These are phyloP conservation scores for Penicillium daleae DNA, from an alignment of 495 filamentous ascomycete genomes.

Conservation along the genomic window DNA sequence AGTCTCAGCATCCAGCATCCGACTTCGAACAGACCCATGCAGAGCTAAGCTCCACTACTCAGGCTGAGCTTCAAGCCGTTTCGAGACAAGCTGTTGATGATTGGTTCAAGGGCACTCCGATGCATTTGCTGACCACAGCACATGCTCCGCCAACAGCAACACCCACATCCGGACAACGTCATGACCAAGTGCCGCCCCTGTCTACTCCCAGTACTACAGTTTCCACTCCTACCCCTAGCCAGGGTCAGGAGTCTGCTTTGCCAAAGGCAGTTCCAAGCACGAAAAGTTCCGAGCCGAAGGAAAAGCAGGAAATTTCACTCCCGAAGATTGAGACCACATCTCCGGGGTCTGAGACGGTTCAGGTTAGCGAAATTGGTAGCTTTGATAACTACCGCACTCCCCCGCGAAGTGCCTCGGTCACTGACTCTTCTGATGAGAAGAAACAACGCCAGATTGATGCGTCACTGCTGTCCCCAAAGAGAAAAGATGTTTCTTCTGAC, in stretches of 20 bases:
- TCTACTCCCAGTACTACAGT: too few species aligned
- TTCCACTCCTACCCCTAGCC: neutral
- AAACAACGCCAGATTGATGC: neutral
- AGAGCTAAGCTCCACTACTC: neutral
- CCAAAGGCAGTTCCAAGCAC: neutral
- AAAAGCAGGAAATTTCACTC: neutral
- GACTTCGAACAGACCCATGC: neutral
- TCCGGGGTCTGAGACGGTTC: neutral
- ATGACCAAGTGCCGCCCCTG: too few species aligned
- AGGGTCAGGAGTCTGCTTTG: neutral
- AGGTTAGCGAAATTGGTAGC: neutral
- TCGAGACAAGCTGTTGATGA: neutral
- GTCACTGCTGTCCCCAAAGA: neutral
- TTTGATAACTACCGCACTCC: slow-evolving; percentile 3
- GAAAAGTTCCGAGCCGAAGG: neutral
- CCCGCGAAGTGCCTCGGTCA: neutral
- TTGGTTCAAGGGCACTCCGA: neutral
- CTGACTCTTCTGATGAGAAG: slow-evolving; percentile 1
- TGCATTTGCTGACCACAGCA: neutral
- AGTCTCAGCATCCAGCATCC: neutral
- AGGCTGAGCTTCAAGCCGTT: neutral
- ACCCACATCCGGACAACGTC: too few species aligned
- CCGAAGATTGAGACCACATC: neutral
- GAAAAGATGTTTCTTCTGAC: neutral
- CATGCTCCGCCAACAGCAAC: neutral